Evolutionary conservation across 2,329 filamentous ascomycete genomes (phyloP).

Genomic region (Sporothrix inflata): DNA sequence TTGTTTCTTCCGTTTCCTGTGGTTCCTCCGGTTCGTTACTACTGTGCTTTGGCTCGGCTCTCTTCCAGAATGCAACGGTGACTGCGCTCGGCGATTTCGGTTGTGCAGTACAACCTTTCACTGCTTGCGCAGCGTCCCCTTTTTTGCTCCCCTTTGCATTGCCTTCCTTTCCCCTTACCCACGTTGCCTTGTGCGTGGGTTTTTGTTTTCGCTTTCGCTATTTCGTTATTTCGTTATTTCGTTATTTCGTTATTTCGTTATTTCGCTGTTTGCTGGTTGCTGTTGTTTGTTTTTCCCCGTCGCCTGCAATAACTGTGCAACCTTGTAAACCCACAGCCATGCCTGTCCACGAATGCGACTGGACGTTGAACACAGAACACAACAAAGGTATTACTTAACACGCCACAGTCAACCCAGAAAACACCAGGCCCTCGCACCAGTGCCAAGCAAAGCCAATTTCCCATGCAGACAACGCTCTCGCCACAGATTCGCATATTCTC

Average conservation of each 20-base stretch:
- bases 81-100: slow-evolving; percentile 11
- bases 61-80: slow-evolving; percentile 19
- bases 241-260: neutral
- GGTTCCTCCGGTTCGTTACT: neutral
- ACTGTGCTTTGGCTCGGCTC: slow-evolving; percentile 4
- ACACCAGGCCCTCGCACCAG: neutral
- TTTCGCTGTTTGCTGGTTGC: neutral
- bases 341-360: neutral
- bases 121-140: neutral
- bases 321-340: neutral
- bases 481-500: neutral
- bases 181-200: slow-evolving; percentile 16
- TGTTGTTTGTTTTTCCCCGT: neutral
- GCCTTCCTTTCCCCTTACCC: neutral
- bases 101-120: neutral
- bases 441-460: slow-evolving; percentile 20
- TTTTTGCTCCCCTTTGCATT: neutral
- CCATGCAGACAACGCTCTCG: slow-evolving; percentile 13
- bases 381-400: neutral
- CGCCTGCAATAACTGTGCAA: neutral
- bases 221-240: neutral
- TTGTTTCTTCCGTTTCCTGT: neutral
- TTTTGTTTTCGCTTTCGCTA: neutral
- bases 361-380: neutral
- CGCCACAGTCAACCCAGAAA: neutral